Conservation (phyloP, 2,329 filamentous ascomycete genomes). For the Sphaerostilbella broomeana region DNA sequence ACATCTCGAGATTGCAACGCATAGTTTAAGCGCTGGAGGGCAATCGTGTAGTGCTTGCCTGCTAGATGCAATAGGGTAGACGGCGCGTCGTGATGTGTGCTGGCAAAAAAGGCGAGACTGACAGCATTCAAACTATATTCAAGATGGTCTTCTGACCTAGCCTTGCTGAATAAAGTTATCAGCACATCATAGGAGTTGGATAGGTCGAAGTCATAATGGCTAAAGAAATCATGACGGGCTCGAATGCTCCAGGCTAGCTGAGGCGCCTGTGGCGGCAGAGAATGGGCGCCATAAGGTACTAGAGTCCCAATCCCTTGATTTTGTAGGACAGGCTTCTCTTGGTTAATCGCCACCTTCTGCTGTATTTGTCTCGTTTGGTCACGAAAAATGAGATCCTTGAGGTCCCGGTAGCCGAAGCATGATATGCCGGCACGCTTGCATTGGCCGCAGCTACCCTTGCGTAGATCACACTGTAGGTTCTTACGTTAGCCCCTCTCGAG, state of each 20-base stretch:
- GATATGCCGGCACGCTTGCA: conserved; percentile 19
- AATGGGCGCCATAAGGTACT: neutral
- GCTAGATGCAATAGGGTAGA: conserved; percentile 10
- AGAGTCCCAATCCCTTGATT: too few species aligned
- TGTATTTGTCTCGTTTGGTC: conserved; percentile 18
- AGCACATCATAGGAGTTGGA: conserved; percentile 18
- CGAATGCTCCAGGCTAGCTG: conserved; percentile 16
- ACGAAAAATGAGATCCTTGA: conserved; percentile 19
- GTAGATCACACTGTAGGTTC: conserved; percentile 17
- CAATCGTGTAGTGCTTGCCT: conserved; percentile 6
- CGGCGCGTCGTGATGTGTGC: neutral
- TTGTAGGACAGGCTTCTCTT: neutral
- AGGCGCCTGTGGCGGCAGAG: neutral
- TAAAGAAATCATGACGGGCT: conserved; percentile 20
- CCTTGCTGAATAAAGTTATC: conserved; percentile 13
- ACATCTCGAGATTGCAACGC: conserved; percentile 4
- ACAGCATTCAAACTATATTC: conserved; percentile 20
- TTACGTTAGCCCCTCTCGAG: neutral
- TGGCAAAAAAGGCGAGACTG: conserved; percentile 20
- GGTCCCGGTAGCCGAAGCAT: conserved; percentile 22
- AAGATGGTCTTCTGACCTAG: conserved; percentile 13
- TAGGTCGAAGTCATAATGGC: conserved; percentile 18
- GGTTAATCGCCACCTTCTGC: conserved; percentile 11
- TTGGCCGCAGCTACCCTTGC: conserved; percentile 19
- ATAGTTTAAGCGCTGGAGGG: conserved; percentile 7